phyloP scores from a whole-genome alignment of 805 yeast genomes.

The Millerago galiae region DNA sequence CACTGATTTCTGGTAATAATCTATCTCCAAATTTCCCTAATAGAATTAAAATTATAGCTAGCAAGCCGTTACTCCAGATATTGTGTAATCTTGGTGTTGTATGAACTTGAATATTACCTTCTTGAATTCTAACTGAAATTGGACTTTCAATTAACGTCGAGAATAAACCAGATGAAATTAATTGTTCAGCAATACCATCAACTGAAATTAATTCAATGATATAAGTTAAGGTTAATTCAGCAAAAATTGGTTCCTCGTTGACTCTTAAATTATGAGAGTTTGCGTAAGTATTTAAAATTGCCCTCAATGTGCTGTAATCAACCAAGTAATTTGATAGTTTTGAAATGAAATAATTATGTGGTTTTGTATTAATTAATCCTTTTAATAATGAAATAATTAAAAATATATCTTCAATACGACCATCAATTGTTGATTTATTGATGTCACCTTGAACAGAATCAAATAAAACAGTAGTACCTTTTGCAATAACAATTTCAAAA shows the following conservation, averaged over 20 bases:
- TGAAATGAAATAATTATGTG: conserved; percentile 40
- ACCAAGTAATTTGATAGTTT: conserved; percentile 47
- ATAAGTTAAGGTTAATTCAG: conserved; percentile 63
- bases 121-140: conserved; percentile 57
- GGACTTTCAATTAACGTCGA: conserved; percentile 69
- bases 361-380: conserved; percentile 43
- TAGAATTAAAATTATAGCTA: conserved; percentile 58
- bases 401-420: conserved; percentile 57
- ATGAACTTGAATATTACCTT: conserved; percentile 53
- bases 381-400: conserved; percentile 61
- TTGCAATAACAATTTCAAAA: conserved; percentile 57
- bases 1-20: conserved; percentile 56
- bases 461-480: conserved; percentile 56
- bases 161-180: conserved; percentile 60
- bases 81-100: conserved; percentile 53
- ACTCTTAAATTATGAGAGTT: conserved; percentile 56
- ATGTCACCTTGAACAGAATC: conserved; percentile 54
- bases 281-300: conserved; percentile 60
- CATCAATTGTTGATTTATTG: conserved; percentile 29
- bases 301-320: conserved; percentile 53
- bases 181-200: conserved; percentile 57
- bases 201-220: conserved; percentile 61
- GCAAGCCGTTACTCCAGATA: conserved; percentile 81
- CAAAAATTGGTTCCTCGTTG: conserved; percentile 60
- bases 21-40: conserved; percentile 58